phyloP scores from a whole-genome alignment of 1,284 basidiomycete species.

The Rhodotorula mucilaginosa region DNA sequence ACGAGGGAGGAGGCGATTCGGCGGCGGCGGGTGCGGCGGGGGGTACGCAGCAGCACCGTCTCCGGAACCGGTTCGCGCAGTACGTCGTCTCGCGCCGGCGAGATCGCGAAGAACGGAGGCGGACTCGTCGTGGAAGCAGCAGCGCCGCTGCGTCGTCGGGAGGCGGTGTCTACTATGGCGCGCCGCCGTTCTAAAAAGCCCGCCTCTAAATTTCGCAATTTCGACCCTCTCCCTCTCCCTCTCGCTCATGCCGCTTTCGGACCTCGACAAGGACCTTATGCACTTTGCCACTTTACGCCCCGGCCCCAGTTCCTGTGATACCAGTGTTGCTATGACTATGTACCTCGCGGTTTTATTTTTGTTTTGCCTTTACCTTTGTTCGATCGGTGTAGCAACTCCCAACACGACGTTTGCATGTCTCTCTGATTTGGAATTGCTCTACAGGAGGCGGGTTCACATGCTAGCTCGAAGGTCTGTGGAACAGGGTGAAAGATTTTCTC shows the following conservation, averaged over 20 bases:
- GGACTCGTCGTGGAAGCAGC: neutral
- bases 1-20: no score
- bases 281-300: neutral
- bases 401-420: neutral
- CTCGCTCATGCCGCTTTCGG: neutral
- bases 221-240: neutral
- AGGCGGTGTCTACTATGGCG: conserved; percentile 1
- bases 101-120: neutral
- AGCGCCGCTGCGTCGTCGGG: neutral
- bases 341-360: neutral
- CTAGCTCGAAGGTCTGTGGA: no score
- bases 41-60: neutral
- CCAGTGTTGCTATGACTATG: neutral
- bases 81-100: conserved; percentile 11
- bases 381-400: neutral
- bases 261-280: neutral
- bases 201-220: neutral
- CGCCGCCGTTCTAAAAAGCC: neutral
- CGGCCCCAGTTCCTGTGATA: neutral
- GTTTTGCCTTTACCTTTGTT: neutral
- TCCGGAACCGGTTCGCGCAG: conserved; percentile 19
- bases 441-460: no score
- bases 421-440: no score
- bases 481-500: neutral
- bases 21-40: neutral